Base-by-base conservation (phyloP, 179 eudicot genomes). In the Beta lomatogona region DNA sequence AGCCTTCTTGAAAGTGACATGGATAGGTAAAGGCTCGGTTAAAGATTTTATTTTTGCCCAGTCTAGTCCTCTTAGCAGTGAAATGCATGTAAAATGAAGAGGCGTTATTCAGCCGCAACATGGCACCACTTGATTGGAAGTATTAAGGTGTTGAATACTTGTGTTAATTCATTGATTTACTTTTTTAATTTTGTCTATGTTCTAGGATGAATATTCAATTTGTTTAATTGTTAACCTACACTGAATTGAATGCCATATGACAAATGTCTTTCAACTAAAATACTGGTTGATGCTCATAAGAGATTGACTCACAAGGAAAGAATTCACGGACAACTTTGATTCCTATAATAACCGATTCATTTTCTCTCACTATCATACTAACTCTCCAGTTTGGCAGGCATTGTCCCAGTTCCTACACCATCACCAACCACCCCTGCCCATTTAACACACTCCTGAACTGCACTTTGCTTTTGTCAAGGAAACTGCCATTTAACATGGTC, bases 1-100 rank as follows among this genome's bases (percentile, higher is more conserved):
- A 77, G 83, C 83, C 97, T 96, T 84, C 91, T 94, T 76, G 93
- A 89, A 78, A 96, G 99, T 84, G 88, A 88, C 63, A 87, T 91
- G 86, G 99, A 94, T 83, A 90, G 98, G 99, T 92, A 86, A 77
- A 73, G 15, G 50, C 64, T 73, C 50, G 45, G 60, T 73, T 11
- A 19, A 73, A 53, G 46, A 65, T 31, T 82, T 57, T 75, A 11
- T 63, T 76, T 55, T 44, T 36, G 41, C 41, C 41, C 41, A 16
- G 12, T 75, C 58, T 66, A 66, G 59, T 73, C 21, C 11, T 44
- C 28, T 36, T 74, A n/a, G 61, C 5, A 58, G 11, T 25, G 15
- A 10, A 50, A 66, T 65, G 9, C 31, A 55, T 66, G 53, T 55
- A 36, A 54, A 36, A 52, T 9, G 59, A 9, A 71, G 75, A 71